These are phyloP conservation scores for Aureoboletus auriporus DNA, from an alignment of 768 basidiomycete genomes.

Conservation along the genomic window DNA sequence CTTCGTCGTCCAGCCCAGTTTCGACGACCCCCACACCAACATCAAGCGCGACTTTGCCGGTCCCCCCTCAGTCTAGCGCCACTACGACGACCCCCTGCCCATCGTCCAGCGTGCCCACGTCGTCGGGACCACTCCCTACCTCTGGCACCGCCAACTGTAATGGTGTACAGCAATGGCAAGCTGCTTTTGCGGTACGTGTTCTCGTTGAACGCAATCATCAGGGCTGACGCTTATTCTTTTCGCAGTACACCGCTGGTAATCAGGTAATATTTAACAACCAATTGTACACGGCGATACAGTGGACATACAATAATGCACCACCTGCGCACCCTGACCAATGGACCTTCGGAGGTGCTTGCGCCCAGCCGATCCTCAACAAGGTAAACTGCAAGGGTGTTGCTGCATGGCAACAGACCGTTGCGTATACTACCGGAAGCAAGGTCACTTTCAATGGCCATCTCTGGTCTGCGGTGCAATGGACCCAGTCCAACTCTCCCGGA, in stretches of 20 bases:
- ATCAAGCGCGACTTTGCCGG: neutral
- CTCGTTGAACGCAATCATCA: neutral
- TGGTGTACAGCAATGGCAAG: constrained; percentile 20
- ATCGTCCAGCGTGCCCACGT: neutral
- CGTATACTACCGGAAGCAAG: constrained; percentile 16
- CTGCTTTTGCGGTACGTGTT: constrained; percentile 17
- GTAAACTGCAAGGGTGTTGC: constrained; percentile 18
- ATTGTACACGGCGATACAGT: constrained; percentile 23
- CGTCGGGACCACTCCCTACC: neutral
- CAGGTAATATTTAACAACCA: constrained; percentile 20
- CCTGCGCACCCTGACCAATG: constrained; percentile 15
- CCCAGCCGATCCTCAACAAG: constrained; percentile 22
- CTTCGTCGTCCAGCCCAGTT: no score
- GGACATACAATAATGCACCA: constrained; percentile 23
- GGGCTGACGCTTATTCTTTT: neutral
- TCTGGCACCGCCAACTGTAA: constrained; percentile 9
- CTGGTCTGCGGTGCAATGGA: constrained; percentile 28
- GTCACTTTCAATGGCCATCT: constrained; percentile 13
- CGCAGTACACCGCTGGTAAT: constrained; percentile 22
- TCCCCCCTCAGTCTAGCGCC: neutral
- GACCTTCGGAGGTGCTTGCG: constrained; percentile 4
- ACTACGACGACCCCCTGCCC: no score
- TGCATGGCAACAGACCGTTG: constrained; percentile 13
- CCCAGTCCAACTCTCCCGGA: constrained; percentile 15
- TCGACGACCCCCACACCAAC: no score